Evolutionary conservation across 768 basidiomycete species (phyloP), one percentile per base, ranked within the genome.

Genomic region (Amanita rubescens): DNA sequence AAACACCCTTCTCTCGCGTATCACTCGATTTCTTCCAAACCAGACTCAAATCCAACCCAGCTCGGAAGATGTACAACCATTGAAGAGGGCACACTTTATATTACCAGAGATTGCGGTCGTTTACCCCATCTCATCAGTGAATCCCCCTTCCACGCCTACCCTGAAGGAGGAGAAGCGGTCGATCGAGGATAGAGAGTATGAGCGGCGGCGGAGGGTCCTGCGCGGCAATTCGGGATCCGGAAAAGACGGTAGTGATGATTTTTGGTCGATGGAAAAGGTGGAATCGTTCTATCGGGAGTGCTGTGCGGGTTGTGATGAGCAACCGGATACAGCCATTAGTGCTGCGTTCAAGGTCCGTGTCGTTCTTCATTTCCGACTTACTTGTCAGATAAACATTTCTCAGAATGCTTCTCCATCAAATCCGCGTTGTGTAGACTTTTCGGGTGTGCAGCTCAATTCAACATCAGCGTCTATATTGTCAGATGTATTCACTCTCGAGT

Each of bases 51-150:
- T 69, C 3, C 62, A 59, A 22, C 51, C 65, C n/a, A 56, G 61
- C 25, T 35, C 58, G 9, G 58, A 67, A 47, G 80, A 80, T 43
- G 66, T 69, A 33, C 80, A 76, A 61, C 81, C 89, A 10, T 75
- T 95, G 57, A 92, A 90, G 63, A 72, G 90, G 47, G 96, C 94
- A 0, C 90, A 95, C 61, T 97, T 97, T 65, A 89, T 95, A 58
- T 73, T 96, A 11, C 90, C 90, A 0, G 79, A 88, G 59, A 79
- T 96, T 60, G 84, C 82, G 30, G 89, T 88, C 20, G 82, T 94
- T 30, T 97, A 98, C 66, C 93, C 94, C 0, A 94, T 97, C 65
- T 88, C 87, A 24, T 82, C 85, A 1, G 60, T 84, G 14, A 87
- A 87, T 49, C 90, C 95, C 6, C 94, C 94, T 1, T 88, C 82